Evolutionary conservation across 2,329 filamentous ascomycete species (phyloP).

Genomic region (Geosmithia putterillii): DNA sequence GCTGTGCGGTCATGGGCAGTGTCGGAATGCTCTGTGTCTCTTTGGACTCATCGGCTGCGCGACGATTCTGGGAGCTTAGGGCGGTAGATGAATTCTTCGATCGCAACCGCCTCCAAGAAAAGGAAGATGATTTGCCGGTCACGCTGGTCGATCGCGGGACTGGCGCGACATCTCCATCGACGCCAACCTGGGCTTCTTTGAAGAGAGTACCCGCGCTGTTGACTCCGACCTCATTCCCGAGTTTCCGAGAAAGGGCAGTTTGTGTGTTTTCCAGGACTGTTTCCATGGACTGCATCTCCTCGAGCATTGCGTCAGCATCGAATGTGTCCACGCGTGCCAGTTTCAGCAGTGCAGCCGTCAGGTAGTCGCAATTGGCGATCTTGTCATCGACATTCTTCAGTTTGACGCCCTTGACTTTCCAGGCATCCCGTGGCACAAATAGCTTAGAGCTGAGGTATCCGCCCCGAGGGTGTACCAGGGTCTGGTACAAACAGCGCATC

Average conservation of each 20-base stretch:
- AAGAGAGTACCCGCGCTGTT: slow-evolving; percentile 63
- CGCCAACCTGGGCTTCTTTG: slow-evolving; percentile 47
- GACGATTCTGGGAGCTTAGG: slow-evolving; percentile 22
- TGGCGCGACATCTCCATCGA: slow-evolving; percentile 29
- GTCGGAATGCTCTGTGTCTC: slow-evolving; percentile 48
- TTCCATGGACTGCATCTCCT: slow-evolving; percentile 89
- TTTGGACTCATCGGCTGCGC: slow-evolving; percentile 11
- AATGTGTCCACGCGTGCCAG: slow-evolving; percentile 74
- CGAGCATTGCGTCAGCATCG: slow-evolving; percentile 82
- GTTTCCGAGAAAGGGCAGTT: slow-evolving; percentile 60
- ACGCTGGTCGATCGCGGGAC: slow-evolving; percentile 47
- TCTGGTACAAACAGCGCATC: slow-evolving; percentile 89
- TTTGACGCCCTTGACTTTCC: slow-evolving; percentile 89
- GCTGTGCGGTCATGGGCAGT: slow-evolving; percentile 61
- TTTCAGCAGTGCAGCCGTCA: slow-evolving; percentile 80
- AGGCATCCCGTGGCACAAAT: slow-evolving; percentile 86
- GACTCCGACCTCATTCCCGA: slow-evolving; percentile 87
- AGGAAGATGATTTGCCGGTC: slow-evolving; percentile 55
- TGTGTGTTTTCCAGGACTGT: slow-evolving; percentile 79
- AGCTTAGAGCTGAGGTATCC: slow-evolving; percentile 86
- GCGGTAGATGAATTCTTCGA: slow-evolving; percentile 73
- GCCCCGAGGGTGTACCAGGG: slow-evolving; percentile 78
- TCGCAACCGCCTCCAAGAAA: slow-evolving; percentile 81
- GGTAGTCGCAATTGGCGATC: slow-evolving; percentile 76
- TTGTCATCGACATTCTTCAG: slow-evolving; percentile 89